A percentile compares a stretch with the other conserved stretches of the same genome.
phyloP scores from a whole-genome alignment of 2,329 filamentous ascomycete genomes.

The Dactylellina sp. region DNA sequence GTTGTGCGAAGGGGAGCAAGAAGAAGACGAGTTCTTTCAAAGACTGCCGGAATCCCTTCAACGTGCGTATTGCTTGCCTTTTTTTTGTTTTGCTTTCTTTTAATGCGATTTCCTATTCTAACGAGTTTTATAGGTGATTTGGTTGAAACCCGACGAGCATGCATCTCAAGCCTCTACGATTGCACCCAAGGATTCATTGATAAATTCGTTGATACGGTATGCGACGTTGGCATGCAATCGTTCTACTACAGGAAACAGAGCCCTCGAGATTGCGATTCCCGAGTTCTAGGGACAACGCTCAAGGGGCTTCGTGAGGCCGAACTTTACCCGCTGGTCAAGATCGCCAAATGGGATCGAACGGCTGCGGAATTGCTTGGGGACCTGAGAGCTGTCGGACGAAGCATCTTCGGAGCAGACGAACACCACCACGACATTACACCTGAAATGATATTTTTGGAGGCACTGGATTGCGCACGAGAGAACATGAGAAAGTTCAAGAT shows the following conservation, averaged over 20 bases:
- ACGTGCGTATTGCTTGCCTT: conserved; percentile 22
- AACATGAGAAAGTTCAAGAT: conserved; percentile 52
- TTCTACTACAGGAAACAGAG: conserved; percentile 56
- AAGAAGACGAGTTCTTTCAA: conserved; percentile 56
- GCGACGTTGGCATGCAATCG: conserved; percentile 52
- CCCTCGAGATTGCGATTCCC: conserved; percentile 53
- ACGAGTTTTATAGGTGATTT: conserved; percentile 29
- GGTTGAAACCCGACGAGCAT: conserved; percentile 40
- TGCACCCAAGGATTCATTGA: conserved; percentile 55
- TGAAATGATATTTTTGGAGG: conserved; percentile 45
- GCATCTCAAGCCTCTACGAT: conserved; percentile 45
- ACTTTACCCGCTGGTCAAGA: conserved; percentile 51
- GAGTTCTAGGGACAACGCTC: conserved; percentile 51
- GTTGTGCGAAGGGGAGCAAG: conserved; percentile 50
- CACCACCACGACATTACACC: conserved; percentile 52
- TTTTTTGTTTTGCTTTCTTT: no score
- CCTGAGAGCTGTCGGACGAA: conserved; percentile 37
- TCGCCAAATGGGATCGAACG: conserved; percentile 47
- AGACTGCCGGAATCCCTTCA: conserved; percentile 51
- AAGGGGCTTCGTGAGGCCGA: conserved; percentile 53
- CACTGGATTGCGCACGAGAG: conserved; percentile 36
- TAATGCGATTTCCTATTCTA: conserved; percentile 3
- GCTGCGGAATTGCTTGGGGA: conserved; percentile 42
- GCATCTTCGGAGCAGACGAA: conserved; percentile 54
- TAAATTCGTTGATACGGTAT: conserved; percentile 51